A percentile compares a stretch with the other conserved stretches of the same genome.
Evolutionary conservation across 805 yeast species (phyloP).

Genomic region (Pichia heedii): DNA sequence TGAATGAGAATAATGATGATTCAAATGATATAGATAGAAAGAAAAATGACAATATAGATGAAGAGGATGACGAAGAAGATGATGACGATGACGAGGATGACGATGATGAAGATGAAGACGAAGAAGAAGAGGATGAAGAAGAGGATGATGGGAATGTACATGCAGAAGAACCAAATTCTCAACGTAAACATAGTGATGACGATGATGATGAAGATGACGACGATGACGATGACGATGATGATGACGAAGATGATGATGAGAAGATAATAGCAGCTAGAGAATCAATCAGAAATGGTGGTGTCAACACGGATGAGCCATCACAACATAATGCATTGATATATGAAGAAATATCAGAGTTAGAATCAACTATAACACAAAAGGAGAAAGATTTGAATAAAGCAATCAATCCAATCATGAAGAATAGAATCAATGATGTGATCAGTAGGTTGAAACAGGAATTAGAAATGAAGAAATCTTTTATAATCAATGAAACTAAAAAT

Average conservation of each 20-base stretch:
- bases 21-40: constrained; percentile 28
- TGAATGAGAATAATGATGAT: constrained; percentile 32
- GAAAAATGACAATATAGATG: constrained; percentile 35
- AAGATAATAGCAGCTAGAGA: constrained; percentile 19
- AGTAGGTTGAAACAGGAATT: constrained; percentile 70
- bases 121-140: constrained; percentile 19
- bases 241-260: constrained; percentile 29
- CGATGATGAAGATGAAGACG: constrained; percentile 41
- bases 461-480: constrained; percentile 67
- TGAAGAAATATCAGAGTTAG: constrained; percentile 82
- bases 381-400: constrained; percentile 64
- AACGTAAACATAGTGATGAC: constrained; percentile 27
- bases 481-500: constrained; percentile 25
- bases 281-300: constrained; percentile 40
- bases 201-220: constrained; percentile 38
- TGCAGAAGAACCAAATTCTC: constrained; percentile 31
- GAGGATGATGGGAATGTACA: constrained; percentile 37
- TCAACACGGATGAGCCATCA: constrained; percentile 41
- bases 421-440: constrained; percentile 76
- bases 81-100: constrained; percentile 39
- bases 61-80: constrained; percentile 37
- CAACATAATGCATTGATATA: constrained; percentile 66
- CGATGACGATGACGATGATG: constrained; percentile 20
- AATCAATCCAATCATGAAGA: constrained; percentile 74
- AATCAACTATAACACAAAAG: constrained; percentile 66